A percentile compares a stretch with the other conserved stretches of the same genome.
These are phyloP conservation scores for Cryptosporidium andersoni DNA, from an alignment of 169 alveolate genomes.

Conservation along the genomic window DNA sequence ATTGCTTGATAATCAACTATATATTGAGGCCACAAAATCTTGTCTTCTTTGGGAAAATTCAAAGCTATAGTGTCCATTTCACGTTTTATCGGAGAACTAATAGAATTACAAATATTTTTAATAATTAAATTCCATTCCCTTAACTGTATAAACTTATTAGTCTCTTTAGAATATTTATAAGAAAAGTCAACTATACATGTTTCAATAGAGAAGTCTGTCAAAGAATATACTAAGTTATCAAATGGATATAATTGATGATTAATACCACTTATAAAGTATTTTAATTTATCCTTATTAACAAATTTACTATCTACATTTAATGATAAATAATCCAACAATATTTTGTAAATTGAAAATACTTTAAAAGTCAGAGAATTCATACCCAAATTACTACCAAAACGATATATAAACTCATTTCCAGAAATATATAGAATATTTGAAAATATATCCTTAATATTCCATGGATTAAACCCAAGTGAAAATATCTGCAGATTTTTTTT, in stretches of 20 bases:
- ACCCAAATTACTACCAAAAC: constrained; percentile 41
- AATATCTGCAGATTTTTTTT: constrained; percentile 2
- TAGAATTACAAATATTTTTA: too few species aligned
- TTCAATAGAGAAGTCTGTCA: constrained; percentile 10
- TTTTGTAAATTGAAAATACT: background rate
- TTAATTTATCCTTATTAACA: background rate
- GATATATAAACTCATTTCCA: background rate
- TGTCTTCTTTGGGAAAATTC: too few species aligned
- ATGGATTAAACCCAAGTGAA: constrained; percentile 38
- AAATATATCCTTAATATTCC: background rate
- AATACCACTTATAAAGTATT: constrained; percentile 5
- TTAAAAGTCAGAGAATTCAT: constrained; percentile 31
- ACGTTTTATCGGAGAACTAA: too few species aligned
- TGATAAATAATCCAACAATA: background rate
- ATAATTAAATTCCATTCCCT: too few species aligned
- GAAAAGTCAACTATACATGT: constrained; percentile 1
- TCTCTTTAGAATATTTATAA: too few species aligned
- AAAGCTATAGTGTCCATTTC: too few species aligned
- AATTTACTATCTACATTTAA: background rate
- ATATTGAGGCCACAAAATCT: too few species aligned
- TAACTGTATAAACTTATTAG: too few species aligned
- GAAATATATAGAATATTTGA: constrained; percentile 2
- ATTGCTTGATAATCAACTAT: too few species aligned
- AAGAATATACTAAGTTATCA: constrained; percentile 25
- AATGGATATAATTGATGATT: background rate